Evolutionary conservation across 495 filamentous ascomycete species (phyloP), one percentile per base, ranked within the genome.

Genomic region (Filosporella fistucella): DNA sequence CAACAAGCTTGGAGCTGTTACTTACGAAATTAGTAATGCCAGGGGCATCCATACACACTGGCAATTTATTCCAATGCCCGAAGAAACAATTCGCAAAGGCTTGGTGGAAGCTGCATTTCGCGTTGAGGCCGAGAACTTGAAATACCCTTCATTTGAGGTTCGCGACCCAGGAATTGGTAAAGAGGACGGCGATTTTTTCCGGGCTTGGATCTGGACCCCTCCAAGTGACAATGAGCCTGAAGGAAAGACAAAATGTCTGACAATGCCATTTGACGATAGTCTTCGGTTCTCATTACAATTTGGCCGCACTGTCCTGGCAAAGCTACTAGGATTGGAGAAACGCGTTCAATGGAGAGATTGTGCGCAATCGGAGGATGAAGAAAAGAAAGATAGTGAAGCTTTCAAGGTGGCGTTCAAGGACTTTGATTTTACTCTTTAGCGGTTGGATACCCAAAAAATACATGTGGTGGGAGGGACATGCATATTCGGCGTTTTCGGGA

Each of bases 21-120:
- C 89, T 0, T 98, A 89, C 77, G 91, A 96, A 67, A 84, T 98
- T 53, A 88, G 80, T 57, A 80, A 89, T 14, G 69, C 67, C 2
- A 72, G 73, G 10, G 88, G 89, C 18, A 83, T 96, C 42, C 93
- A 98, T 61, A 72, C 78, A 0, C 93, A 96, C 59, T 96, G 91
- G 93, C 93, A 98, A 69, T 91, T 94, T 57, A 71, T 96, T 24
- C 91, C 93, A 2, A 74, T 95, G 1, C 75, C 85, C 0, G 60
- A 71, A 0, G 72, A 81, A 10, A 64, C 87, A 18, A 72, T 95
- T 32, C 62, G 59, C 9, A 76, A 78, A 33, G 82, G 84, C 0
- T 70, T 91, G 1, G 86, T 94, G 7, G 85, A 90, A 57, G 87
- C 85, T 0, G 90, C 80, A 0, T 95, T 95, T 71, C 79, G 82